A percentile compares a stretch with the other conserved stretches of the same genome.
These are phyloP conservation scores for Neoboletus brunneissimus DNA, from an alignment of 768 basidiomycete genomes.

Conservation along the genomic window DNA sequence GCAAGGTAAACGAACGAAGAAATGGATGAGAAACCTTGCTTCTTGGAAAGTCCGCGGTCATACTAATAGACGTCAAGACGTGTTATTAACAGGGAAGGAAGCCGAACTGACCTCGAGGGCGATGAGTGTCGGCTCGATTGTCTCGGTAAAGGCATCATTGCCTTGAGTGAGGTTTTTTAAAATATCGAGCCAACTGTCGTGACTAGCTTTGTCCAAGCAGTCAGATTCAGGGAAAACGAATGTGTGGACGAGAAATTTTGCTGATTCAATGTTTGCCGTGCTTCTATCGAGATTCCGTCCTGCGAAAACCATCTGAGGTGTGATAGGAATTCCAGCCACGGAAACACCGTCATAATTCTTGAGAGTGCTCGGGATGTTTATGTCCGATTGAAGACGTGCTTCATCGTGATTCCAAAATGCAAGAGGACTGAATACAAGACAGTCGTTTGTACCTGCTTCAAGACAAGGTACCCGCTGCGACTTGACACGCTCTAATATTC, in stretches of 20 bases:
- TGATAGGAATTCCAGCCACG: slow-evolving; percentile 61
- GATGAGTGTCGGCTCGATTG: slow-evolving; percentile 43
- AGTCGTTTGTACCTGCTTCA: slow-evolving; percentile 48
- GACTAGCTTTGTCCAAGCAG: slow-evolving; percentile 62
- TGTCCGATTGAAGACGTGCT: slow-evolving; percentile 48
- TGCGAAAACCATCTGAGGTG: slow-evolving; percentile 74
- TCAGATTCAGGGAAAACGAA: slow-evolving; percentile 79
- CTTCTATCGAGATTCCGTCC: slow-evolving; percentile 57
- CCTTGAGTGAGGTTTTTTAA: slow-evolving; percentile 43
- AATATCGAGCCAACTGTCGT: slow-evolving; percentile 59
- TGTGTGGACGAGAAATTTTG: slow-evolving; percentile 72
- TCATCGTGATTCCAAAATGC: slow-evolving; percentile 73
- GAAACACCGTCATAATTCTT: slow-evolving; percentile 50
- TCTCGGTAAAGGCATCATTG: slow-evolving; percentile 37
- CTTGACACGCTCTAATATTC: slow-evolving; percentile 46
- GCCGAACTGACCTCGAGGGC: slow-evolving; percentile 40
- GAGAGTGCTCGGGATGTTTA: slow-evolving; percentile 58
- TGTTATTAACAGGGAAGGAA: slow-evolving; percentile 13
- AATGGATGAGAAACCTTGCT: slow-evolving; percentile 53
- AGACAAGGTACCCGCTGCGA: slow-evolving; percentile 52
- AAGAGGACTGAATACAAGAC: slow-evolving; percentile 71
- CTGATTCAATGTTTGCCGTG: slow-evolving; percentile 53
- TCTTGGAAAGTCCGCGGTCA: slow-evolving; percentile 45
- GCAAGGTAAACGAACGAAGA: slow-evolving; percentile 73
- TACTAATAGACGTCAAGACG: slow-evolving; percentile 40